Evolutionary conservation across 2,329 filamentous ascomycete species (phyloP), one percentile per base, ranked within the genome.

Genomic region (Calonectria pseudoturangicola): DNA sequence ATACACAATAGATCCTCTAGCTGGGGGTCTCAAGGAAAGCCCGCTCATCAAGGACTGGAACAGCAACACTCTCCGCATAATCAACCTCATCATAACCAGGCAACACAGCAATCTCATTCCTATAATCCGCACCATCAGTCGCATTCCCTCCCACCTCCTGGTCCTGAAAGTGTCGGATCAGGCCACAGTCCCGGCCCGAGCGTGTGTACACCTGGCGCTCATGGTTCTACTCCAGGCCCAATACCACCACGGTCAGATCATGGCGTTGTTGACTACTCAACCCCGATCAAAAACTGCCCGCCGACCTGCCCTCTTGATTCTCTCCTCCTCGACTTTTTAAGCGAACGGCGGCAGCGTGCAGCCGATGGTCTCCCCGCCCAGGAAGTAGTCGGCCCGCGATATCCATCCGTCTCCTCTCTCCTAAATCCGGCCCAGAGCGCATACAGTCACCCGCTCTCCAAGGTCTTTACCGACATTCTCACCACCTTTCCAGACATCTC

Each of bases 401-500:
- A 97, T 80, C 95, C 95, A 1, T 94, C 93, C 70, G 93, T 97
- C 70, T 93, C 92, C 0, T 94, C 93, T 1, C 88, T 98, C 5
- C 89, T 96, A 47, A 94, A 96, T 80, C 93, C 94, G 0, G 87
- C 91, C 48, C 88, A 89, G 64, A 88, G 87, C 73, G 86, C 86
- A 9, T 89, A 89, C 78, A 91, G 92, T 2, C 95, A 98, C 79
- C 94, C 94, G 1, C 87, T 98, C 2, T 96, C 94, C 8, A 94
- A 94, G 76, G 90, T 98, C 16, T 94, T 97, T 81, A 96, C 94
- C 50, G 95, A 97, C 82, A 95, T 98, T 71, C 87, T 98, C 13
- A 88, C 90, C 75, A 95, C 93, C n/a, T 97, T 98, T 78, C 94
- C 95, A 0, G 92, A 94, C 77, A 91, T 98, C 36, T 90, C 89